Evolutionary conservation across 257 asterid genomes (phyloP).

Genomic region (Thymus mandschuricus): DNA sequence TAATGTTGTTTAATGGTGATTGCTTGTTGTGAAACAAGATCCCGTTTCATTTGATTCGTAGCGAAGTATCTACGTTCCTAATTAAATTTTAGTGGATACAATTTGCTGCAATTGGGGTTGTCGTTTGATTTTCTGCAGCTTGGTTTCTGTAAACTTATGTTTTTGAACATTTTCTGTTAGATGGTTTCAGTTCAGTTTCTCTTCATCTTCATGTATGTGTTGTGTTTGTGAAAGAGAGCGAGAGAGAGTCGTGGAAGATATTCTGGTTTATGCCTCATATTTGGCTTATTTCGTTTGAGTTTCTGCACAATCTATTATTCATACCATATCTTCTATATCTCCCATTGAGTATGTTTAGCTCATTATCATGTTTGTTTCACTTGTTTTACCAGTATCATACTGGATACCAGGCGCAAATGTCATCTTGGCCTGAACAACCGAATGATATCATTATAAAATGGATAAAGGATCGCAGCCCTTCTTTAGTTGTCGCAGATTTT

Average conservation of each 20-base stretch:
- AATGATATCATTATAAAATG: conserved; percentile 72
- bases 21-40: not conserved
- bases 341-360: not conserved
- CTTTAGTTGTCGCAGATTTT: conserved; percentile 84
- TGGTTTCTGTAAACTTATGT: not conserved
- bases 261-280: not conserved
- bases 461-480: conserved; percentile 67
- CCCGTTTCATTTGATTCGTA: not conserved
- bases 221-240: not conserved
- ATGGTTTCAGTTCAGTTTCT: no score
- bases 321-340: not conserved
- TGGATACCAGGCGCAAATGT: conserved; percentile 97
- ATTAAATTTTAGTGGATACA: not conserved
- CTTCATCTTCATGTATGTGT: no score
- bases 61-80: conserved; percentile 1
- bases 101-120: not conserved
- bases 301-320: not conserved
- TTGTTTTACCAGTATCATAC: conserved; percentile 77
- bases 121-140: not conserved
- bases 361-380: conserved; percentile 26
- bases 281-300: conserved; percentile 2
- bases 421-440: conserved; percentile 90
- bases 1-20: not conserved
- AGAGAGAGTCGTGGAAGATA: not conserved
- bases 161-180: not conserved